Evolutionary conservation across 805 yeast species (phyloP), one percentile per base, ranked within the genome.

Genomic region (Saccharomyces paradoxus): DNA sequence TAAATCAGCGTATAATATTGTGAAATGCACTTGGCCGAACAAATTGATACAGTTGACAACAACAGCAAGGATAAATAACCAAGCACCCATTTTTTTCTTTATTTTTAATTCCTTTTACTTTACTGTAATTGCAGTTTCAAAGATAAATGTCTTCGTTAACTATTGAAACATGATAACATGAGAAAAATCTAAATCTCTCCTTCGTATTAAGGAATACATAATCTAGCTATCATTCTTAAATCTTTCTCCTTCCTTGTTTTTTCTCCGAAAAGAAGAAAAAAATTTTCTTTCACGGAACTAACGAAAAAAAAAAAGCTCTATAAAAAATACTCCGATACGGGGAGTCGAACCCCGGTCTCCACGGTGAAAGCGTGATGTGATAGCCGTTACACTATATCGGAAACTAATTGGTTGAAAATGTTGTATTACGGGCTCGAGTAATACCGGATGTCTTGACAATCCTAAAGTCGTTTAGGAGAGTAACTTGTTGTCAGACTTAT

Each of bases 1-100:
- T 71, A 90, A 78, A 72, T 90, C 97, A 60, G 95, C 86, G 77
- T 87, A 90, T 86, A 89, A 85, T 73, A 90, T 89, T 53, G 96
- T 89, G 81, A 90, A 90, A 72, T 86, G 92, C 56, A 90, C 97
- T 75, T 90, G 97, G 41, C 87, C 76, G 67, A 90, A 89, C 74
- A 90, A 77, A 79, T 86, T 88, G 63, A 86, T 81, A 53, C 94
- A 92, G 72, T 91, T 90, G 60, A 86, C 79, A 58, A 90, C 67
- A 41, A 89, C 94, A 12, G 96, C 87, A 62, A 82, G 75, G 58
- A 86, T 82, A 69, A 84, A 85, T 37, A 37, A 37, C 44, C 44
- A 37, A 37, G 44, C 44, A 37, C 44, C 22, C 44, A 37, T 37
- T 9, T 17, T 37, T 37, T 8, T 21, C 17, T 37, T 21, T 37